Percentiles rank a stretch among this genome's conserved stretches.
Conservation (phyloP, 1,284 basidiomycete species). For the Ceratobasidium sp. region DNA sequence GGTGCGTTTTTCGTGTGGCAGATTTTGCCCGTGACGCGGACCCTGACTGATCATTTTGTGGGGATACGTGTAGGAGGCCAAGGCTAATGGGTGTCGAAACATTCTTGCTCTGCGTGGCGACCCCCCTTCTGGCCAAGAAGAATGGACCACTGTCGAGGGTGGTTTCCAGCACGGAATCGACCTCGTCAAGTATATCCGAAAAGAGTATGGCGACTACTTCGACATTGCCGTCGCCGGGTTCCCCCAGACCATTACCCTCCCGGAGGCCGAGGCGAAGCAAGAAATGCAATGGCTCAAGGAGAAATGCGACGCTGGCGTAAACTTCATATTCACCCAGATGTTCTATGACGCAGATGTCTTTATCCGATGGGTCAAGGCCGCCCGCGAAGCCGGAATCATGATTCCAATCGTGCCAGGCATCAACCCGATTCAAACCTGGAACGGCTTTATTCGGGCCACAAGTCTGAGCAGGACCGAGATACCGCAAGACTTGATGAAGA, state of each 20-base stretch:
- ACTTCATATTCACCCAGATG: slow-evolving; percentile 96
- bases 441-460: slow-evolving; percentile 93
- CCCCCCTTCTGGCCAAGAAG: slow-evolving; percentile 84
- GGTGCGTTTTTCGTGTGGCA: slow-evolving; percentile 56
- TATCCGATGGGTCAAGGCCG: slow-evolving; percentile 81
- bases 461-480: slow-evolving; percentile 85
- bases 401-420: slow-evolving; percentile 96
- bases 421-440: slow-evolving; percentile 98
- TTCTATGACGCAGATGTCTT: slow-evolving; percentile 92
- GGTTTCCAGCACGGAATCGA: slow-evolving; percentile 91
- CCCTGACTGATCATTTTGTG: slow-evolving; percentile 43
- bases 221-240: slow-evolving; percentile 93
- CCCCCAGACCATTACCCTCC: slow-evolving; percentile 73
- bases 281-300: slow-evolving; percentile 89
- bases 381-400: slow-evolving; percentile 86
- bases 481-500: slow-evolving; percentile 80
- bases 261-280: slow-evolving; percentile 73
- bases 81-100: slow-evolving; percentile 90
- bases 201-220: slow-evolving; percentile 86
- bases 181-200: slow-evolving; percentile 85
- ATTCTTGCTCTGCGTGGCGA: slow-evolving; percentile 95
- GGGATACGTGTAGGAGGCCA: slow-evolving; percentile 74
- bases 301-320: slow-evolving; percentile 85
- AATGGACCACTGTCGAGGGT: slow-evolving; percentile 89
- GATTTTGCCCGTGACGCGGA: slow-evolving; percentile 37